Evolutionary conservation across 306 rosid species (phyloP), one percentile per base, ranked within the genome.

Genomic region (Gleditsia sinensis): DNA sequence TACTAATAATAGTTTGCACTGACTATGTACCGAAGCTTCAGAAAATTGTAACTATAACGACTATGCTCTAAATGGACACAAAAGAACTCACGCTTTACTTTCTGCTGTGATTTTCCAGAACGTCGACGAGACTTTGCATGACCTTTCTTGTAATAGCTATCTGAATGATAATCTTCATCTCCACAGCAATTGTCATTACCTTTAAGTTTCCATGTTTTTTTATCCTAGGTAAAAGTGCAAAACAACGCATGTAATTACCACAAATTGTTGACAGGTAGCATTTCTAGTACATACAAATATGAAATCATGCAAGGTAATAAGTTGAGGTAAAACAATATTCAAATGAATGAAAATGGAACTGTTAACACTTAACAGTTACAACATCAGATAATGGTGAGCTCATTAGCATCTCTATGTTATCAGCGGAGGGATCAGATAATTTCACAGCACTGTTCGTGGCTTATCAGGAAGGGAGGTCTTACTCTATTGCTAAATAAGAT

Each of bases 91-190:
- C 97, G 72, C 73, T 87, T 91, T 57, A 20, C 49, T 80, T 76
- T 93, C 89, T 93, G 85, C 20, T 58, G 80, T 54, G 91, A 16
- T 71, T 86, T 83, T 81, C 86, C 65, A 79, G 74, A 53, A 54
- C 81, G 69, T 40, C 68, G 63, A 37, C 75, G 68, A 53, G 84
- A 82, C 80, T 82, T 91, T 48, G 85, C 51, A 70, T 78, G 87
- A 28, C 78, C 78, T 75, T 88, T 89, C 74, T 79, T 73, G 78
- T 67, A 39, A 45, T 61, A 16, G 56, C 72, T 72, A 67, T 83
- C 77, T 4, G 90, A 74, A 79, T 73, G 59, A 78, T 62, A 76
- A 43, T 60, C 83, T 53, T 72, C 72, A 71, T 67, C 51, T 69
- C 64, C 74, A 55, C 25, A n/a, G 64, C 67, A 50, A 30, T 69